A percentile compares a stretch with the other conserved stretches of the same genome.
Evolutionary conservation across 768 basidiomycete species (phyloP).

Genomic region (Steccherinum ochraceum): DNA sequence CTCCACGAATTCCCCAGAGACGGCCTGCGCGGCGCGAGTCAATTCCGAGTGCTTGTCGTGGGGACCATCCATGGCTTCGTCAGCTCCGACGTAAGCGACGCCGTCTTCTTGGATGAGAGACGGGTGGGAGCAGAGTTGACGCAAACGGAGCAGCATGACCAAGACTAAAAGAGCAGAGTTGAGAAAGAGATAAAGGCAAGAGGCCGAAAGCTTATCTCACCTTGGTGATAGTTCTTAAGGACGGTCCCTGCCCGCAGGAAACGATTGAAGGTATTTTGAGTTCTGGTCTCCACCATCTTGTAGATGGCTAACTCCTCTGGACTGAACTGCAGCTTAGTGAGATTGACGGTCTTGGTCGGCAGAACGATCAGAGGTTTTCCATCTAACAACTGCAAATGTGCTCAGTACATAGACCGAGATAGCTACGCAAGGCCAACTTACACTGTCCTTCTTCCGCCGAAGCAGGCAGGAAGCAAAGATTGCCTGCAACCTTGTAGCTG

Average conservation of each 20-base stretch:
- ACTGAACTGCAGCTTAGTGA: slow-evolving; percentile 50
- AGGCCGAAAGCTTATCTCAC: too few species aligned
- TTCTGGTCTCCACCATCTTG: slow-evolving; percentile 45
- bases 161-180: slow-evolving; percentile 27
- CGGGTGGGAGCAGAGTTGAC: slow-evolving; percentile 67
- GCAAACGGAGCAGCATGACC: slow-evolving; percentile 46
- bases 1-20: slow-evolving; percentile 42
- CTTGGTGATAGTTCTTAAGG: too few species aligned
- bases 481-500: slow-evolving; percentile 52
- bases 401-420: not conserved
- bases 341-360: slow-evolving; percentile 45
- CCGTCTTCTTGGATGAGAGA: slow-evolving; percentile 55
- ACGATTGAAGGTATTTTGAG: slow-evolving; percentile 59
- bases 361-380: slow-evolving; percentile 65
- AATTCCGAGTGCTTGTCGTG: slow-evolving; percentile 34
- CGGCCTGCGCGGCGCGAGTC: slow-evolving; percentile 35
- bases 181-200: not conserved
- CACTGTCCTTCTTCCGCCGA: slow-evolving; percentile 42
- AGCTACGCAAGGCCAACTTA: slow-evolving; percentile 25
- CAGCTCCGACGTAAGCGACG: slow-evolving; percentile 35
- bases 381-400: slow-evolving; percentile 34
- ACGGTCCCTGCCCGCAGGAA: slow-evolving; percentile 59
- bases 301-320: slow-evolving; percentile 63
- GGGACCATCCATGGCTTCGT: slow-evolving; percentile 27
- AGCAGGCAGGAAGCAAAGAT: slow-evolving; percentile 48